Base-by-base conservation (phyloP, 2,329 filamentous ascomycete species). In the Chrysoporthe deuterocubensis region DNA sequence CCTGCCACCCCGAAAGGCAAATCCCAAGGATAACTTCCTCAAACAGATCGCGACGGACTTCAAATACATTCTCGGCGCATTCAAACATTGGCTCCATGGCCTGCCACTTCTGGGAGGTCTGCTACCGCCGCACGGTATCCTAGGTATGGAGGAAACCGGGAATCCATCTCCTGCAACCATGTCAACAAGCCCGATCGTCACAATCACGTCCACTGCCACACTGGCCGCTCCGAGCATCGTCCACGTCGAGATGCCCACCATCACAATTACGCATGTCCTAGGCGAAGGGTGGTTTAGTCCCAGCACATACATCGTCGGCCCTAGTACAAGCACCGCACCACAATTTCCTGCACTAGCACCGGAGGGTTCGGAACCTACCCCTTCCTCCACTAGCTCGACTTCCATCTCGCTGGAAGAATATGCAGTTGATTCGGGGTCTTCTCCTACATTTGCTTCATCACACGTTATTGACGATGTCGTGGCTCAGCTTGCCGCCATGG, bases 221-320 rank as follows among this genome's bases (percentile, higher is more conserved):
- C 8, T 65, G n/a, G 32, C 62, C 9, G 42, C 62, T 11, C 54
- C 61, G 11, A 66, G 46, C 16, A 18, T 57, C 4, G 46, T 26
- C 21, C 59, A 48, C 18, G 26, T 68, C 8, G 43, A 64, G 2
- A n/a, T 68, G 34, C 69, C 69, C 2, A 70, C 69, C 0, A n/a
- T 70, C 16, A 70, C 67, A 37, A 61, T 70, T 1, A 70, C 69
- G 8, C 69, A 70, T 64, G 64, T 70, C 0, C 67, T 70, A 43
- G 69, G 69, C 8, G 64, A 70, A 40, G 69, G 69, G 13, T 70
- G 69, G 69, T 66, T 70, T 21, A 63, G 32, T 26, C 69, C 69
- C 13, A 70, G 69, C 48, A 66, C 67, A 50, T 70, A 66, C 43
- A 44, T 62, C 1, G 61, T 69, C 18, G 69, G 56, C 18, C 66